A percentile compares a stretch with the other conserved stretches of the same genome.
Conservation (phyloP, 805 yeast species). For the Kazachstania taianensis region DNA sequence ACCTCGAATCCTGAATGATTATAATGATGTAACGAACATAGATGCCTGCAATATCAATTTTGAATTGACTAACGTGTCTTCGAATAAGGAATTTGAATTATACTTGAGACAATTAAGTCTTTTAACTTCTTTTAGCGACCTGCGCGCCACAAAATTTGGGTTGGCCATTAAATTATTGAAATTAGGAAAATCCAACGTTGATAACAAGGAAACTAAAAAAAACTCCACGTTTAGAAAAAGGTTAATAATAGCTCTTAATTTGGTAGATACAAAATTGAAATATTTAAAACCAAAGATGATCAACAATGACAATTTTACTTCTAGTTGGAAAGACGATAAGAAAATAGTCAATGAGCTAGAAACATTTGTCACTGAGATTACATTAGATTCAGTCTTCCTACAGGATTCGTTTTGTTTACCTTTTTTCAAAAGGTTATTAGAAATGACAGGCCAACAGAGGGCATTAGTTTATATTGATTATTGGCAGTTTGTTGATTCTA, state of each 20-base stretch:
- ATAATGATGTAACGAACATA: neutral
- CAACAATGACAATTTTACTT: neutral
- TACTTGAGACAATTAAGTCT: slow-evolving; percentile 18
- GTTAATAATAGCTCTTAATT: slow-evolving; percentile 16
- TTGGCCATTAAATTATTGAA: slow-evolving; percentile 14
- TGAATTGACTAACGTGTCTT: slow-evolving; percentile 1
- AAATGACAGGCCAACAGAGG: slow-evolving; percentile 2
- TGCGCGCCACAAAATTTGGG: slow-evolving; percentile 13
- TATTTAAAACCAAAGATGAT: slow-evolving; percentile 2
- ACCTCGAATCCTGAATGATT: slow-evolving; percentile 3
- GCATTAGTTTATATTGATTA: slow-evolving; percentile 38
- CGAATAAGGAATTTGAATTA: slow-evolving; percentile 22
- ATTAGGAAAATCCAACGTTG: slow-evolving; percentile 3
- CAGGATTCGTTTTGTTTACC: slow-evolving; percentile 11
- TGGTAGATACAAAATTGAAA: slow-evolving; percentile 19
- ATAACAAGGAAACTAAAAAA: slow-evolving; percentile 1
- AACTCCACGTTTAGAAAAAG: slow-evolving; percentile 11
- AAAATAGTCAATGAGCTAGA: slow-evolving; percentile 12
- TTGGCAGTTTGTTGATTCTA: slow-evolving; percentile 57
- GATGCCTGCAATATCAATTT: slow-evolving; percentile 7
- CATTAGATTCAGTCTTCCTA: slow-evolving; percentile 13
- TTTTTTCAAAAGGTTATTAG: slow-evolving; percentile 12
- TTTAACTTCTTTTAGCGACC: slow-evolving; percentile 9
- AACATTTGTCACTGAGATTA: slow-evolving; percentile 10
- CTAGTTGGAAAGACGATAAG: slow-evolving; percentile 4